Conservation (phyloP, 2,329 filamentous ascomycete species). For the Hypoxylon rubiginosum region DNA sequence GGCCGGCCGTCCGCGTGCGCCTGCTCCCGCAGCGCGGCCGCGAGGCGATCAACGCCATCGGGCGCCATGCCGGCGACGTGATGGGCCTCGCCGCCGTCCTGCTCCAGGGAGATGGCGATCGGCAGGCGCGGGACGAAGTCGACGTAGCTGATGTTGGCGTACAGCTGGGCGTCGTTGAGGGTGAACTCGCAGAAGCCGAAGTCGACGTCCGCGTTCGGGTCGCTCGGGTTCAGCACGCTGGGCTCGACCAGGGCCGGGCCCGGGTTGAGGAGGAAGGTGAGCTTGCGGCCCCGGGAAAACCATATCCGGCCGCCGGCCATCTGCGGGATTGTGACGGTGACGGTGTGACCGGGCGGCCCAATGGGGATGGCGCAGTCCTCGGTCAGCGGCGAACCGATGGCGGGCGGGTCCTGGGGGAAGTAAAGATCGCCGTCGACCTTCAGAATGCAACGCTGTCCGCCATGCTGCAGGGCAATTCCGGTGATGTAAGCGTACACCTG, state of each 20-base stretch:
- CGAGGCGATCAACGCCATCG: conserved; percentile 69
- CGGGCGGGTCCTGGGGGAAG: conserved; percentile 66
- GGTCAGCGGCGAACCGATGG: conserved; percentile 63
- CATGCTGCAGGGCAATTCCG: conserved; percentile 67
- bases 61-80: conserved; percentile 69
- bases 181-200: conserved; percentile 75
- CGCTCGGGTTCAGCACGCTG: conserved; percentile 72
- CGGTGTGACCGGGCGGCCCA: conserved; percentile 66
- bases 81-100: conserved; percentile 58
- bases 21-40: conserved; percentile 67
- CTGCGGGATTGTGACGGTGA: conserved; percentile 70
- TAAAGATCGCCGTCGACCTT: conserved; percentile 65
- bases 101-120: conserved; percentile 64
- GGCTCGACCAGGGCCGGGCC: conserved; percentile 76
- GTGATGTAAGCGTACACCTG: conserved; percentile 76
- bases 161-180: conserved; percentile 68
- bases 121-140: conserved; percentile 73
- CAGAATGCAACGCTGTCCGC: conserved; percentile 55
- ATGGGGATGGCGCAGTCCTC: conserved; percentile 72
- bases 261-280: conserved; percentile 75
- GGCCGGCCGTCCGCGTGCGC: conserved; percentile 66
- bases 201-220: conserved; percentile 65
- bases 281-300: conserved; percentile 67
- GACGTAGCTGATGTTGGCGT: conserved; percentile 75
- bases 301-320: conserved; percentile 75